Percentiles rank a stretch among this genome's conserved stretches.
These are phyloP conservation scores for Aureobasidium pullulans DNA, from an alignment of 2,329 filamentous ascomycete genomes.

Conservation along the genomic window DNA sequence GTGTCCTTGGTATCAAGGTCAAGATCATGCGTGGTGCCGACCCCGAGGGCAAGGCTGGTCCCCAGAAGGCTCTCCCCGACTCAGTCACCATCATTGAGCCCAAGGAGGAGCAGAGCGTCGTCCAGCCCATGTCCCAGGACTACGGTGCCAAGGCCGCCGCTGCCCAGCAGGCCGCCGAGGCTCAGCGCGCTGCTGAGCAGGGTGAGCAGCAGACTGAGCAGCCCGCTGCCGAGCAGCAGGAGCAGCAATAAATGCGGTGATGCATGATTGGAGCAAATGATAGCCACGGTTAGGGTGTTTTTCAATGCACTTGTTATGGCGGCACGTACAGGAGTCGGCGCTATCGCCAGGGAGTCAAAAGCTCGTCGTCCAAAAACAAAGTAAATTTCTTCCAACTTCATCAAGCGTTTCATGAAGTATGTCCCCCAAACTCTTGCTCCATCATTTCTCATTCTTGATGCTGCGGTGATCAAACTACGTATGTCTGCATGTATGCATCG, in stretches of 20 bases:
- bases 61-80: constrained; percentile 94
- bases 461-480: background rate
- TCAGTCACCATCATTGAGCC: constrained; percentile 99
- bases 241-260: constrained; percentile 18
- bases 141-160: constrained; percentile 87
- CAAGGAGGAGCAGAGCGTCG: constrained; percentile 95
- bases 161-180: constrained; percentile 59
- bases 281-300: constrained; percentile 13
- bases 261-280: constrained; percentile 14
- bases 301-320: constrained; percentile 15
- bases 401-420: constrained; percentile 4
- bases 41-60: constrained; percentile 97
- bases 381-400: constrained; percentile 15
- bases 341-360: constrained; percentile 14
- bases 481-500: background rate
- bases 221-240: constrained; percentile 36
- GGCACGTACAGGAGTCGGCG: constrained; percentile 16
- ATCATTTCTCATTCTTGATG: background rate
- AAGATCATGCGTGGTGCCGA: constrained; percentile 99
- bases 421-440: background rate
- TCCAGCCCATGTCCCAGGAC: constrained; percentile 95
- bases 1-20: constrained; percentile 99
- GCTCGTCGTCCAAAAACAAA: constrained; percentile 12
- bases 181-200: constrained; percentile 53
- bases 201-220: constrained; percentile 44